These are phyloP conservation scores for Tephrocybe sp. DNA, from an alignment of 768 basidiomycete genomes.

Conservation along the genomic window DNA sequence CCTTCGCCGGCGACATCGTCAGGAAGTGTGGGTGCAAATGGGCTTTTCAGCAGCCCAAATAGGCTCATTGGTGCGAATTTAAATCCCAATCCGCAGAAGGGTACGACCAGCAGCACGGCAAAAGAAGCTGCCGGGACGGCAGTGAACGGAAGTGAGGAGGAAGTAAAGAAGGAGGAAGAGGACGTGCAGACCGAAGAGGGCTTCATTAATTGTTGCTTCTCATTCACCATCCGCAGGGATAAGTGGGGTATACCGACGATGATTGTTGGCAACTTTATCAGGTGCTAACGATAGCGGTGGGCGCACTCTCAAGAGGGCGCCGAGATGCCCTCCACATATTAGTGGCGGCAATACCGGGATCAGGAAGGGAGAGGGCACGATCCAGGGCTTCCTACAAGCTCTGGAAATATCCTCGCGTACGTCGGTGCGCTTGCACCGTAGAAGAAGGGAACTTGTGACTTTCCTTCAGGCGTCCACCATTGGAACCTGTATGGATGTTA, in stretches of 20 bases:
- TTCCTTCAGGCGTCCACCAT: no score
- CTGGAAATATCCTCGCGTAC: no score
- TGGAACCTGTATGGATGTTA: no score
- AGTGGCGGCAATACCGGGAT: no score
- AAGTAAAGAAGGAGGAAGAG: constrained; percentile 25
- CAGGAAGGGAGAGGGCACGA: no score
- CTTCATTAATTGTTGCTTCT: constrained; percentile 86
- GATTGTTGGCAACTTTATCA: constrained; percentile 90
- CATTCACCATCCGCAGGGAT: constrained; percentile 85
- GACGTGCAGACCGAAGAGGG: constrained; percentile 56
- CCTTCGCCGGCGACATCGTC: constrained; percentile 42
- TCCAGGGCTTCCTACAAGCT: no score
- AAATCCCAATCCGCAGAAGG: constrained; percentile 7
- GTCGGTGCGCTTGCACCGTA: no score
- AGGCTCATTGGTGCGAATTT: constrained; percentile 3
- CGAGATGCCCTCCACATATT: no score
- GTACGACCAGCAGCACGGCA: constrained; percentile 3
- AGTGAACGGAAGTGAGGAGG: constrained; percentile 20
- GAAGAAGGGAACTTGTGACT: no score
- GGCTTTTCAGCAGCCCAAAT: constrained; percentile 1
- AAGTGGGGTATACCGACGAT: constrained; percentile 87
- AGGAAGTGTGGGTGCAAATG: constrained; percentile 12
- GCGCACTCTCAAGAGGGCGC: no score
- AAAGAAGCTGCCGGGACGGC: background rate
- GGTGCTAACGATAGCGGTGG: constrained; percentile 38